Evolutionary conservation across 2,329 filamentous ascomycete genomes (phyloP), one percentile per base, ranked within the genome.

Genomic region (Trichoderma sp.): DNA sequence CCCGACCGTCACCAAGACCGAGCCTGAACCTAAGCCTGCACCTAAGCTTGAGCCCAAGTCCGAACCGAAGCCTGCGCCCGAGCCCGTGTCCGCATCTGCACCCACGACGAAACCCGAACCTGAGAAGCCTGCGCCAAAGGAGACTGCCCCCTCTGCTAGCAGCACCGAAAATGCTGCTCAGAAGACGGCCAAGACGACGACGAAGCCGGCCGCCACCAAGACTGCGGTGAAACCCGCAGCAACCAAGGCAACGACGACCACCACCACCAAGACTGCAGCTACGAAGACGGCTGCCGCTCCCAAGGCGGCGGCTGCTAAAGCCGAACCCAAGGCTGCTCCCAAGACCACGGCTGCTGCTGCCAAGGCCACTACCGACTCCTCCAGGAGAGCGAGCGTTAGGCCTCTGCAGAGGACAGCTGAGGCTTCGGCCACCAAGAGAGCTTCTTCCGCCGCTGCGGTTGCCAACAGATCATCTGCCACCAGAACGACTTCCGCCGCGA

Each of bases 391-490:
- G 5, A 72, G 70, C 45, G 52, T 73, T 6, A 81, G 78, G 68
- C 59, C 72, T 12, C 58, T 71, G 2, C 69, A 71, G 7, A 76
- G 76, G 28, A 34, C 62, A 4, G 60, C 65, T 10, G 67, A 69
- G 66, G 70, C 68, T 63, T 48, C 74, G 67, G 63, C 58, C 65
- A 58, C 70, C 0, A 79, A 78, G 63, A 80, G 76, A 71, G 77
- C 78, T 63, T 67, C 74, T 0, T 68, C 74, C 14, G 24, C 71
- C 68, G n/a, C 56, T 17, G 54, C 51, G 17, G 67, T 72, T 19
- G 65, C 73, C 26, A 30, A 30, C 30, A 76, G 74, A 14, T 71
- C 73, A 7, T 56, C 45, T 70, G 71, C 62, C 21, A 63, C 71
- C 73, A 28, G 74, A 14, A 71, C 73, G 9, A 57, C 48, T 69